Evolutionary conservation across 108 stramenopile species (phyloP), one percentile per base, ranked within the genome.

Genomic region (Cyclotella atomus): DNA sequence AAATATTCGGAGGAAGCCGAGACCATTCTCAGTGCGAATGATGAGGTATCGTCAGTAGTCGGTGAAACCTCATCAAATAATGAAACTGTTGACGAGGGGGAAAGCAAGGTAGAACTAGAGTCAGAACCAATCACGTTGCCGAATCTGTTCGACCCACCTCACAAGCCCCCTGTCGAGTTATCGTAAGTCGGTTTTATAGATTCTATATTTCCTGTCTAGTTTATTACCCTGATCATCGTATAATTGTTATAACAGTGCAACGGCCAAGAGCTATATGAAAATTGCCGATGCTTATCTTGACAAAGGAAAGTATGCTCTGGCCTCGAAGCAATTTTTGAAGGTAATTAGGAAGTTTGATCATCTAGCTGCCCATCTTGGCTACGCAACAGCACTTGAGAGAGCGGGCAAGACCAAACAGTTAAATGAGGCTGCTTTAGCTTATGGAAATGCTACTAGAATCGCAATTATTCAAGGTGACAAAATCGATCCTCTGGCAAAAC

Each of bases 251-350:
- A 36, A 30, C 19, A 81, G 68, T 34, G 62, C 80, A 38, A 65
- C 73, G 28, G 80, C 80, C 32, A 81, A 65, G 46, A 74, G 72
- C 45, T 84, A 84, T 23, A 84, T 84, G 83, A 84, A 84, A 80
- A 80, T 84, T 54, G 83, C 83, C 52, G 83, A 84, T 59, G 83
- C 83, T 14, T 84, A 84, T 28, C 35, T 84, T 2, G 78, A 84
- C 57, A 84, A 84, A 55, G 70, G 77, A 24, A 71, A 84, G 19
- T 81, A 63, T 52, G 15, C 57, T 28, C 33, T 81, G 30, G 83
- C 83, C 7, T 80, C 83, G 30, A 84, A 84, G 34, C 83, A 84
- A 63, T 84, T 84, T 63, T 60, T 81, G 75, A 84, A 84, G 41
- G 83, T 84, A 10, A 79, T 80, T 0, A 76, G 75, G 70, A 84